These are phyloP conservation scores for Cynara cardunculus DNA, from an alignment of 129 eudicot species.

Conservation along the genomic window DNA sequence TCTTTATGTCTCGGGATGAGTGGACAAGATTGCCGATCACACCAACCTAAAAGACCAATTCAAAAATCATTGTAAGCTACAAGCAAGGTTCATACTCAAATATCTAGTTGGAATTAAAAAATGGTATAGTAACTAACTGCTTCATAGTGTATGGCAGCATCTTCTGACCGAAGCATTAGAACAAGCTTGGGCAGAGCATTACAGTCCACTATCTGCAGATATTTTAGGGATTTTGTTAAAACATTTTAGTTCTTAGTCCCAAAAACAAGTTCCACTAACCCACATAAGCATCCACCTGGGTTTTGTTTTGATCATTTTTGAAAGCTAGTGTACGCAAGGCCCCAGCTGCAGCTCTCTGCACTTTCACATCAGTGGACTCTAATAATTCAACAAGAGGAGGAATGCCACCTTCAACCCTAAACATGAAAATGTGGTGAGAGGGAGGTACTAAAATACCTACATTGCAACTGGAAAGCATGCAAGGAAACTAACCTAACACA, in stretches of 20 bases:
- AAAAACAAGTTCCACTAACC: neutral
- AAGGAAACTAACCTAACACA: conserved; percentile 60
- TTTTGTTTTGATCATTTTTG: conserved; percentile 82
- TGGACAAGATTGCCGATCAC: conserved; percentile 97
- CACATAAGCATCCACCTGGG: conserved; percentile 46
- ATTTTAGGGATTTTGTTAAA: neutral
- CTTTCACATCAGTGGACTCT: conserved; percentile 69
- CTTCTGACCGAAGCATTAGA: conserved; percentile 87
- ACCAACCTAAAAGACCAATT: conserved; percentile 66
- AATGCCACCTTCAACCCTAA: conserved; percentile 90
- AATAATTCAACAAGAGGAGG: conserved; percentile 94
- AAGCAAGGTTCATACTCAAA: neutral
- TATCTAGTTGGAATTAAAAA: neutral
- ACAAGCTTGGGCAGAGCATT: conserved; percentile 86
- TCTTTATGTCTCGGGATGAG: conserved; percentile 88
- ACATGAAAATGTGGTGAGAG: conserved; percentile 1
- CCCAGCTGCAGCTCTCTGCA: conserved; percentile 93
- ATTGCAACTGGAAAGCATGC: neutral
- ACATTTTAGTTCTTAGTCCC: neutral
- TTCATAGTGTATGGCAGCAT: conserved; percentile 75
- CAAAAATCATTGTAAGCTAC: conserved; percentile 9
- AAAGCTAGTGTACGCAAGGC: conserved; percentile 84
- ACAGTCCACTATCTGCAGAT: conserved; percentile 84
- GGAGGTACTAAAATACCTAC: neutral
- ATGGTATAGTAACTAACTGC: conserved; percentile 52